Evolutionary conservation across 371 early-diverging fungal species (phyloP).

Genomic region (Mucor plumbeus): DNA sequence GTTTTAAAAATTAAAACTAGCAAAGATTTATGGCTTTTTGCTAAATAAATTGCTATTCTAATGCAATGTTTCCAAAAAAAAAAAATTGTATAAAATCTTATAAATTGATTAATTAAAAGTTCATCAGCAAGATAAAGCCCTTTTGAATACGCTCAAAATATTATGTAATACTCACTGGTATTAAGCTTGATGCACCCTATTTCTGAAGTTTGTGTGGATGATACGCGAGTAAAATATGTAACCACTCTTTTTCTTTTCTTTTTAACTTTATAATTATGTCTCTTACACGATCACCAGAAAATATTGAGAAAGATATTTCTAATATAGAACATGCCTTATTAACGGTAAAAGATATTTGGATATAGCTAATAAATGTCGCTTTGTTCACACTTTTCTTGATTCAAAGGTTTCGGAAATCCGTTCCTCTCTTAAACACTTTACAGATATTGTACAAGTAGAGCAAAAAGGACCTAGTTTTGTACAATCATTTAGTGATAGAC

Average conservation of each 20-base stretch:
- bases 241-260: neutral
- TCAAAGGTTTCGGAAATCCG: slow-evolving; percentile 45
- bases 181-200: no score
- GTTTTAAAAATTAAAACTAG: no score
- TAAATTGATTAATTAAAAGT: no score
- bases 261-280: neutral
- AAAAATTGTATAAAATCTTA: no score
- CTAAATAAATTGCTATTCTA: no score
- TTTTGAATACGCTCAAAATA: no score
- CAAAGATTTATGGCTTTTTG: no score
- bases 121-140: no score
- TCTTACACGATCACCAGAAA: slow-evolving; percentile 10
- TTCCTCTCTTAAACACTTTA: slow-evolving; percentile 36
- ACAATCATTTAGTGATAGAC: slow-evolving; percentile 34
- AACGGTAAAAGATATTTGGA: neutral
- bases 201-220: no score
- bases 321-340: slow-evolving; percentile 29
- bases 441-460: slow-evolving; percentile 38
- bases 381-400: slow-evolving; percentile 19
- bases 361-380: neutral
- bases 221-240: no score
- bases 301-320: slow-evolving; percentile 27
- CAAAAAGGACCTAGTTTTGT: slow-evolving; percentile 39
- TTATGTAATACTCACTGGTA: no score
- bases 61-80: no score